Evolutionary conservation across 805 yeast genomes (phyloP).

Genomic region (Kregervanrija pseudodelftensis): DNA sequence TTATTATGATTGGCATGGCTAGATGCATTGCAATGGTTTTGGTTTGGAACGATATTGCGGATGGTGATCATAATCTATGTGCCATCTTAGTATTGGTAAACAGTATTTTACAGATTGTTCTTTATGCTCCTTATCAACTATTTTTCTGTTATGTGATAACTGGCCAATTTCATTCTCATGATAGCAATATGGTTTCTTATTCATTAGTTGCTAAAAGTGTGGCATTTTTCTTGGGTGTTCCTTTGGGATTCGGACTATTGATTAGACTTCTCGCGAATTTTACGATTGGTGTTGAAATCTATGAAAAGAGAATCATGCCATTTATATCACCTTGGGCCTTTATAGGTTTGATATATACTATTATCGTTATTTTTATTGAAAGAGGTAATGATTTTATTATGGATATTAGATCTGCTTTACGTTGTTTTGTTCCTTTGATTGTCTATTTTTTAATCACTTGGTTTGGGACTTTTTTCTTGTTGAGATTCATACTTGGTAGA

Average conservation of each 20-base stretch:
- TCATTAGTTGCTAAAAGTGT: slow-evolving; percentile 40
- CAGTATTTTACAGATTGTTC: slow-evolving; percentile 41
- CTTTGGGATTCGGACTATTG: slow-evolving; percentile 38
- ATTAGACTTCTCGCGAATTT: slow-evolving; percentile 28
- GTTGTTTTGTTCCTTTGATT: slow-evolving; percentile 43
- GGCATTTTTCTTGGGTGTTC: slow-evolving; percentile 47
- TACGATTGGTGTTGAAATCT: slow-evolving; percentile 27
- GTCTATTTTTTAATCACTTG: slow-evolving; percentile 42
- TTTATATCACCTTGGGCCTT: slow-evolving; percentile 43
- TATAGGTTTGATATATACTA: slow-evolving; percentile 45
- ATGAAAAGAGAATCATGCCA: slow-evolving; percentile 31
- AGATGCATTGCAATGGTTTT: slow-evolving; percentile 60
- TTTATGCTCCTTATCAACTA: slow-evolving; percentile 46
- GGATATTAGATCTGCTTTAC: slow-evolving; percentile 41
- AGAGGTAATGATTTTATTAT: slow-evolving; percentile 41
- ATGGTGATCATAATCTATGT: slow-evolving; percentile 44
- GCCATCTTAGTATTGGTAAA: slow-evolving; percentile 46
- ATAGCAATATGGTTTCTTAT: slow-evolving; percentile 23
- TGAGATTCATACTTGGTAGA: slow-evolving; percentile 25
- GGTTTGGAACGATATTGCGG: slow-evolving; percentile 49
- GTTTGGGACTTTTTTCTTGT: slow-evolving; percentile 35
- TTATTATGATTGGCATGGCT: slow-evolving; percentile 54
- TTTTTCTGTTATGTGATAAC: slow-evolving; percentile 41
- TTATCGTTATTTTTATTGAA: slow-evolving; percentile 43
- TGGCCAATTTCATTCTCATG: slow-evolving; percentile 9